Evolutionary conservation across 495 filamentous ascomycete species (phyloP).

Genomic region (Trichoderma orchidacearum): DNA sequence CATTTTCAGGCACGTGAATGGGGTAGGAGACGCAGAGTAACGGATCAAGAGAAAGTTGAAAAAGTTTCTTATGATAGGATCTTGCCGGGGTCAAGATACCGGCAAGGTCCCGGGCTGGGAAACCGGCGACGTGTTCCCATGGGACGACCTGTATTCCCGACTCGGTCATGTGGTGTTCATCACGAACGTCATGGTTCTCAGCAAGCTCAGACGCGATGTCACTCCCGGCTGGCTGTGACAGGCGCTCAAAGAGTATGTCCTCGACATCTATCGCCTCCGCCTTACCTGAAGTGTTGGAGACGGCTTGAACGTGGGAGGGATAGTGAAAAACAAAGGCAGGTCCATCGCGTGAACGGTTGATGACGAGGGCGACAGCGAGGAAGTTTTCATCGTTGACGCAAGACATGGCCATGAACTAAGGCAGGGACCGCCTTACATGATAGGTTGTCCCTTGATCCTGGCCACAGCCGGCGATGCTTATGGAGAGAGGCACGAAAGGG

Average conservation of each 20-base stretch:
- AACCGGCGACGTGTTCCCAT: constrained; percentile 69
- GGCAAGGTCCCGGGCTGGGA: constrained; percentile 64
- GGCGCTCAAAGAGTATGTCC: constrained; percentile 20
- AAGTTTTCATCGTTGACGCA: constrained; percentile 32
- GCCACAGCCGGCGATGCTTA: background rate
- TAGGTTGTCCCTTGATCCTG: too few species aligned
- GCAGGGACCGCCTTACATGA: background rate
- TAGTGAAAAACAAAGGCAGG: constrained; percentile 88
- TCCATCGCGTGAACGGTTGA: constrained; percentile 68
- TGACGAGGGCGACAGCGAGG: constrained; percentile 67
- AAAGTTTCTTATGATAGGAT: constrained; percentile 73
- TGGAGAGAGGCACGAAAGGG: background rate
- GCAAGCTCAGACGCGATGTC: constrained; percentile 32
- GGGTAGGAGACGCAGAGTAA: constrained; percentile 78
- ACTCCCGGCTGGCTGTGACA: constrained; percentile 12
- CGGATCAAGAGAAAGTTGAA: constrained; percentile 77
- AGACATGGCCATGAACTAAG: background rate
- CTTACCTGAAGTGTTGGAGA: constrained; percentile 15
- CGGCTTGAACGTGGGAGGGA: constrained; percentile 36
- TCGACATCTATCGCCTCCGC: constrained; percentile 31
- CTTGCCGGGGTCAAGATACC: constrained; percentile 68
- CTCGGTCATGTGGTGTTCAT: constrained; percentile 37
- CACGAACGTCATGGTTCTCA: constrained; percentile 24
- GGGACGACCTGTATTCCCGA: constrained; percentile 43
- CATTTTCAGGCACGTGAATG: constrained; percentile 75